These are phyloP conservation scores for Arthroderma sp. DNA, from an alignment of 2,329 filamentous ascomycete species.

Conservation along the genomic window DNA sequence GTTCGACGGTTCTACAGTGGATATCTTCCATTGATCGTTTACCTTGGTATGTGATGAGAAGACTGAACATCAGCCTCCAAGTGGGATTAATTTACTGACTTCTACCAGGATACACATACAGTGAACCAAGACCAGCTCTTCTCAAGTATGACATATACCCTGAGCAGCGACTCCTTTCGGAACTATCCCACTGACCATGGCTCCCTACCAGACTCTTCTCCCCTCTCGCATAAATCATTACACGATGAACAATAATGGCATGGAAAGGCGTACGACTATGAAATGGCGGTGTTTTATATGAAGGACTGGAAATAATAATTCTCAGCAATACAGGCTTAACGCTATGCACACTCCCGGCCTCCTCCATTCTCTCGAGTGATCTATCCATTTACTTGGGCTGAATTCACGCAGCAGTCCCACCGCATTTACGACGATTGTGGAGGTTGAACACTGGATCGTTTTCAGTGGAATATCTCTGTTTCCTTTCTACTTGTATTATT, in stretches of 20 bases:
- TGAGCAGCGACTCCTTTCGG: background rate
- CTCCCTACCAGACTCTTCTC: slow-evolving; percentile 29
- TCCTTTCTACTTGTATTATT: background rate
- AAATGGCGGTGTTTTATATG: background rate
- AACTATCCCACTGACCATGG: slow-evolving; percentile 7
- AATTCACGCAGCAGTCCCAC: background rate
- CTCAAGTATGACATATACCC: slow-evolving; percentile 46
- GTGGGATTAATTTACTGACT: slow-evolving; percentile 11
- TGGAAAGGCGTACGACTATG: background rate
- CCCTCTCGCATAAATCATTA: slow-evolving; percentile 28
- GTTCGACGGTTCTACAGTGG: slow-evolving; percentile 46
- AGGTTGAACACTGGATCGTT: background rate
- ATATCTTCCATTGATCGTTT: slow-evolving; percentile 92
- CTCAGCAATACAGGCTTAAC: background rate
- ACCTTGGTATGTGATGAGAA: slow-evolving; percentile 57
- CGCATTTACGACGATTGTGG: background rate
- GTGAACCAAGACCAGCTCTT: slow-evolving; percentile 73
- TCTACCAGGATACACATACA: slow-evolving; percentile 71
- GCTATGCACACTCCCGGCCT: background rate
- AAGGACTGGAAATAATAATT: background rate
- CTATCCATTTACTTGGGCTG: background rate
- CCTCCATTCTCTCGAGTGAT: background rate
- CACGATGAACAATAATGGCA: background rate
- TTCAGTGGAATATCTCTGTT: background rate
- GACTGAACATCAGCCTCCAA: background rate